Conservation (phyloP, 179 eudicot genomes). For the Corrigiola litoralis region DNA sequence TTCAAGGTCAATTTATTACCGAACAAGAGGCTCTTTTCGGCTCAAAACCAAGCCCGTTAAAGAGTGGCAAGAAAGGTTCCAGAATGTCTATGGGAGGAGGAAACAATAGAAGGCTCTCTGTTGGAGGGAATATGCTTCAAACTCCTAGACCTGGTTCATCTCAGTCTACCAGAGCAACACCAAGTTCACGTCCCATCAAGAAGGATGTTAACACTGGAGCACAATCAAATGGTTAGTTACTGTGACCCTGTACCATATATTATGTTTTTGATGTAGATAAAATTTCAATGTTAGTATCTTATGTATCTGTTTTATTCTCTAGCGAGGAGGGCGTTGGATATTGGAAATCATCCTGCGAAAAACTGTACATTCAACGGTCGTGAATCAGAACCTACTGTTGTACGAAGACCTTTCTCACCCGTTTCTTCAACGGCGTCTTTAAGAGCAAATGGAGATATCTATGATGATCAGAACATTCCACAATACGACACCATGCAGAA, state of each 20-base stretch:
- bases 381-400: slow-evolving; percentile 46
- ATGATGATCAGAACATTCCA: slow-evolving; percentile 53
- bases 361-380: slow-evolving; percentile 38
- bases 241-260: neutral
- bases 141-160: slow-evolving; percentile 50
- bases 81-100: slow-evolving; percentile 56
- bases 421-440: slow-evolving; percentile 68
- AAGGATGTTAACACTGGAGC: slow-evolving; percentile 52
- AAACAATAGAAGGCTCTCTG: slow-evolving; percentile 62
- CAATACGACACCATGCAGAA: slow-evolving; percentile 39
- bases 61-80: slow-evolving; percentile 65
- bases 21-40: slow-evolving; percentile 95
- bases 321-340: slow-evolving; percentile 62
- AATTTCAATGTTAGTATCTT: neutral
- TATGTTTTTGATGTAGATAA: neutral
- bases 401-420: slow-evolving; percentile 79
- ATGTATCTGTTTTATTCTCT: slow-evolving; percentile 1
- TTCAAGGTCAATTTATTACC: slow-evolving; percentile 84
- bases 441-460: slow-evolving; percentile 40
- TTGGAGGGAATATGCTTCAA: slow-evolving; percentile 70
- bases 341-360: slow-evolving; percentile 38
- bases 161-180: slow-evolving; percentile 50
- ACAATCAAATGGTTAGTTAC: slow-evolving; percentile 50
- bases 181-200: slow-evolving; percentile 49
- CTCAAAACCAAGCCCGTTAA: slow-evolving; percentile 93